phyloP scores from a whole-genome alignment of 495 filamentous ascomycete species.

The Penicillium verhagenii region DNA sequence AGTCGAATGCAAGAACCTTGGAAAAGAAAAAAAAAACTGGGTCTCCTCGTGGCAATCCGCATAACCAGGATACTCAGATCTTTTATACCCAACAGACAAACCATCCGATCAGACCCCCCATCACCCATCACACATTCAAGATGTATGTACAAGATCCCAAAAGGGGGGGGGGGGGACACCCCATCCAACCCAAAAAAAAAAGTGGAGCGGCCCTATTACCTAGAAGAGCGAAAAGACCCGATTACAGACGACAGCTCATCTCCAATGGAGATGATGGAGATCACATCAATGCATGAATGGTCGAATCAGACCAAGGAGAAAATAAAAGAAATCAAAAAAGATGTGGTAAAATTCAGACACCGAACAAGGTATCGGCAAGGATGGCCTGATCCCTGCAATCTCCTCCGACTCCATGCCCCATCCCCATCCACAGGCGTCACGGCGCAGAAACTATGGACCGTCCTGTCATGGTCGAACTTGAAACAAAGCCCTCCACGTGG shows the following conservation, averaged over 20 bases:
- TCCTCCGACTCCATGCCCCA: no score
- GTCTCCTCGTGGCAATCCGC: conserved; percentile 20
- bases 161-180: no score
- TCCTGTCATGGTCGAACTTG: conserved; percentile 1
- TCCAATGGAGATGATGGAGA: conserved; percentile 1
- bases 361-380: conserved; percentile 13
- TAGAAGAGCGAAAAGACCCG: conserved; percentile 10
- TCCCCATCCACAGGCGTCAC: conserved; percentile 3
- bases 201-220: conserved; percentile 9
- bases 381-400: conserved; percentile 29
- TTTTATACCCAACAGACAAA: conserved; percentile 15
- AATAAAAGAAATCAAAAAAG: no score
- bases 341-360: background rate
- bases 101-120: conserved; percentile 1
- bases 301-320: conserved; percentile 19
- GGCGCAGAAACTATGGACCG: conserved; percentile 1
- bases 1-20: no score
- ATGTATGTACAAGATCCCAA: conserved; percentile 1
- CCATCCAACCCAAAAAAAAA: background rate
- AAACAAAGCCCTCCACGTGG: conserved; percentile 18
- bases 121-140: no score
- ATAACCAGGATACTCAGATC: conserved; percentile 9
- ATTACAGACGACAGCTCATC: background rate
- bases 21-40: conserved; percentile 12
- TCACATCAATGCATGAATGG: background rate